These are phyloP conservation scores for Teratosphaeria pseudoeucalypti DNA, from an alignment of 2,329 filamentous ascomycete genomes.

Conservation along the genomic window DNA sequence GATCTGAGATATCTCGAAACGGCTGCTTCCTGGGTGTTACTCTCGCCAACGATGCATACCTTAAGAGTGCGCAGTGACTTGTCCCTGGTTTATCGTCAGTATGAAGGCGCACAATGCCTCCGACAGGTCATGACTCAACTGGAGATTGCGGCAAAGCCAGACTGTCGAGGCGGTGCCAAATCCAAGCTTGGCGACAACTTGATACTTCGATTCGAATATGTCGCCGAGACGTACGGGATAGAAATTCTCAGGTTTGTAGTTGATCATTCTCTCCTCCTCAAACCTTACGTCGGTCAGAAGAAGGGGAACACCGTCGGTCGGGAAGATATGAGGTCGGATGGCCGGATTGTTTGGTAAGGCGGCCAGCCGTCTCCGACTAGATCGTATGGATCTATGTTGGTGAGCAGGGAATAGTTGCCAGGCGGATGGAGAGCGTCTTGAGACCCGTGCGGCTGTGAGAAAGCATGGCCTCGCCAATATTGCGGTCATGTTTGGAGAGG, in stretches of 20 bases:
- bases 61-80: background rate
- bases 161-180: conserved; percentile 30
- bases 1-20: background rate
- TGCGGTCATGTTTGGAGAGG: no score
- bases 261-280: background rate
- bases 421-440: no score
- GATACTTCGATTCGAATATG: conserved; percentile 14
- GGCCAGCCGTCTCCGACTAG: no score
- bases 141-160: conserved; percentile 29
- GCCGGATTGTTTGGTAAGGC: no score
- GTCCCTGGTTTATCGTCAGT: background rate
- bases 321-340: no score
- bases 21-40: background rate
- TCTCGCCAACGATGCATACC: background rate
- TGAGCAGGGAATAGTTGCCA: no score
- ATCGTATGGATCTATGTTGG: no score
- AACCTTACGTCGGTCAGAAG: background rate
- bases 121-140: background rate
- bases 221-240: background rate
- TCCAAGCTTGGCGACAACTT: conserved; percentile 32
- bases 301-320: no score
- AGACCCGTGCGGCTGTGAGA: no score
- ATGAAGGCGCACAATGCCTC: no score
- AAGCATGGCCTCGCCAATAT: no score
- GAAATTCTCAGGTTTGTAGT: background rate